phyloP scores from a whole-genome alignment of 169 alveolate species.

The Plasmodium inui region DNA sequence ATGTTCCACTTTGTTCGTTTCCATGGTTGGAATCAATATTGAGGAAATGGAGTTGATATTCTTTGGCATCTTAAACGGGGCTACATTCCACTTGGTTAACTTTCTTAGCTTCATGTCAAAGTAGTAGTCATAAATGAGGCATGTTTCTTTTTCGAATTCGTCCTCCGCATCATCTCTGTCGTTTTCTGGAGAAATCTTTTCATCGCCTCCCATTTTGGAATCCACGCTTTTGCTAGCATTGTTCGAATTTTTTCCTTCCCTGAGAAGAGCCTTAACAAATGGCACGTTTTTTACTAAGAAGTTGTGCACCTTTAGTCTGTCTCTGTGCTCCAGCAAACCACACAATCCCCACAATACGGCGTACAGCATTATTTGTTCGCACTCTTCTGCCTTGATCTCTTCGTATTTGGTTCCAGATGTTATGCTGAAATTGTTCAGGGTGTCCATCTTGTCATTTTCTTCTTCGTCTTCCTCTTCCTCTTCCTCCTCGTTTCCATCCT shows the following conservation, averaged over 20 bases:
- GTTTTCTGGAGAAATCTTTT: slow-evolving; percentile 85
- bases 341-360: slow-evolving; percentile 72
- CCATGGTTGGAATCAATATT: slow-evolving; percentile 95
- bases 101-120: slow-evolving; percentile 78
- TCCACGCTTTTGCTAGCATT: background rate
- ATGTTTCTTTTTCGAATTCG: slow-evolving; percentile 81
- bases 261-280: background rate
- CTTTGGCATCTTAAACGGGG: slow-evolving; percentile 89
- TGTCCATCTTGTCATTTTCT: slow-evolving; percentile 39
- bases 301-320: slow-evolving; percentile 62
- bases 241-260: background rate
- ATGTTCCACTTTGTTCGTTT: slow-evolving; percentile 94
- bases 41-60: slow-evolving; percentile 90
- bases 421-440: background rate
- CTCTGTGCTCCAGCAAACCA: slow-evolving; percentile 51
- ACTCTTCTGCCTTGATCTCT: slow-evolving; percentile 62
- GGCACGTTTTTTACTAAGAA: slow-evolving; percentile 56
- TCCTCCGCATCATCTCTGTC: slow-evolving; percentile 90
- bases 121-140: slow-evolving; percentile 71
- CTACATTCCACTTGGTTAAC: slow-evolving; percentile 91
- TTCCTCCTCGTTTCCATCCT: background rate
- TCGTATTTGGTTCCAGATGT: slow-evolving; percentile 37
- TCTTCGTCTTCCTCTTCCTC: background rate
- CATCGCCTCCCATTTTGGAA: background rate
- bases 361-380: slow-evolving; percentile 74